Percentiles rank a stretch among this genome's conserved stretches.
These are phyloP conservation scores for Trametes punicea DNA, from an alignment of 768 basidiomycete genomes.

Conservation along the genomic window DNA sequence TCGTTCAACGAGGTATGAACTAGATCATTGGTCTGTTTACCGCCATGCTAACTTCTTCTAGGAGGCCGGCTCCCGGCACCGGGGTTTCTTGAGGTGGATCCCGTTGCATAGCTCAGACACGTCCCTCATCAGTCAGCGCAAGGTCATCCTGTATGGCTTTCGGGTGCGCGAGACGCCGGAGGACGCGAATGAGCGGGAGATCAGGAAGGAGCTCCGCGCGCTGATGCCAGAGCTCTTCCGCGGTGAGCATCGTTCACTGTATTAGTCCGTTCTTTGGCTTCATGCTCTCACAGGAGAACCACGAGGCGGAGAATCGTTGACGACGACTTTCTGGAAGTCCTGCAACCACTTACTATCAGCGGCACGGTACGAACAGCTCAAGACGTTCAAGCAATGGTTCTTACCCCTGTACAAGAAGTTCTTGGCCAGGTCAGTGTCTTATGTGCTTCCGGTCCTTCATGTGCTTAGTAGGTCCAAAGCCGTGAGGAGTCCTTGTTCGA, in stretches of 20 bases:
- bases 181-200: constrained; percentile 64
- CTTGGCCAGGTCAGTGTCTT: constrained; percentile 35
- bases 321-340: constrained; percentile 28
- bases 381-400: constrained; percentile 69
- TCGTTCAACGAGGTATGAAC: constrained; percentile 42
- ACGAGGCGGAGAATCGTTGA: background rate
- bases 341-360: constrained; percentile 51
- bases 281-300: constrained; percentile 15
- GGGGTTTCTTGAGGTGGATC: constrained; percentile 67
- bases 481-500: constrained; percentile 9
- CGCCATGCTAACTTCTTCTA: constrained; percentile 21
- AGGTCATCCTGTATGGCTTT: constrained; percentile 64
- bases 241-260: constrained; percentile 35
- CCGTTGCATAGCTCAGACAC: constrained; percentile 59
- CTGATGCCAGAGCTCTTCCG: constrained; percentile 67
- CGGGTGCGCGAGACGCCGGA: constrained; percentile 69
- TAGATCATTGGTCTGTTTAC: background rate
- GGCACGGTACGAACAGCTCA: constrained; percentile 71
- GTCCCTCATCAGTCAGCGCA: constrained; percentile 65
- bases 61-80: constrained; percentile 57
- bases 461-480: background rate
- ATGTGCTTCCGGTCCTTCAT: constrained; percentile 10
- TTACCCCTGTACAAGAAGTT: constrained; percentile 61
- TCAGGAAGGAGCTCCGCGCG: constrained; percentile 64
- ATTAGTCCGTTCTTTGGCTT: background rate